Conservation (phyloP, 208 protist species). For the Trypanosoma scelopori region DNA sequence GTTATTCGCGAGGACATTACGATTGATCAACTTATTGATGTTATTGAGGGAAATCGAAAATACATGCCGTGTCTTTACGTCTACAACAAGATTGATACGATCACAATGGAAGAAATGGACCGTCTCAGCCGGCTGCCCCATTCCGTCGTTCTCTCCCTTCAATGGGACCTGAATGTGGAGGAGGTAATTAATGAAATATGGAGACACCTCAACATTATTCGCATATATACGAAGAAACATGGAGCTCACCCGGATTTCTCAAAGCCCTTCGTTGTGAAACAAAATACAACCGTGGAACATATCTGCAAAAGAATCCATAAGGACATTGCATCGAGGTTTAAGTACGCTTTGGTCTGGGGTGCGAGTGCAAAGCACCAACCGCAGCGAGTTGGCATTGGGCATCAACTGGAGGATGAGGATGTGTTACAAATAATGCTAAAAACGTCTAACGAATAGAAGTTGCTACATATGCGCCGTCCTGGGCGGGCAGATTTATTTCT, state of each 20-base stretch:
- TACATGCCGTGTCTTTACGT: conserved; percentile 94
- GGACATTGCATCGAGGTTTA: conserved; percentile 91
- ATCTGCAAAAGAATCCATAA: conserved; percentile 95
- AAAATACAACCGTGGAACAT: conserved; percentile 86
- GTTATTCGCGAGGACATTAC: conserved; percentile 95
- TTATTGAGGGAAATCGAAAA: conserved; percentile 96
- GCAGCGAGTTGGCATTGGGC: conserved; percentile 94
- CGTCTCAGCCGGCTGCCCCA: conserved; percentile 89
- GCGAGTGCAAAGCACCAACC: conserved; percentile 95
- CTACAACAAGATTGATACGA: conserved; percentile 97
- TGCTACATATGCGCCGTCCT: background rate
- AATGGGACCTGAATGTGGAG: conserved; percentile 94
- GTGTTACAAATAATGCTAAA: conserved; percentile 92
- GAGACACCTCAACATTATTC: conserved; percentile 95
- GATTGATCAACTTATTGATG: conserved; percentile 98
- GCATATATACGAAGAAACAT: conserved; percentile 97
- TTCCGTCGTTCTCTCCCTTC: conserved; percentile 85
- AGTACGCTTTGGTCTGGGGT: conserved; percentile 96
- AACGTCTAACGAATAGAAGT: conserved; percentile 82
- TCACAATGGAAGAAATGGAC: conserved; percentile 97
- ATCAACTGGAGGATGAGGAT: conserved; percentile 89
- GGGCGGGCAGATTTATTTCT: background rate
- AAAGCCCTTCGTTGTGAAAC: conserved; percentile 93
- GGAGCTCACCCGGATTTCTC: conserved; percentile 94
- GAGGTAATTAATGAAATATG: conserved; percentile 95